Evolutionary conservation across 1,284 basidiomycete species (phyloP).

Genomic region (Marasmius fiardii): DNA sequence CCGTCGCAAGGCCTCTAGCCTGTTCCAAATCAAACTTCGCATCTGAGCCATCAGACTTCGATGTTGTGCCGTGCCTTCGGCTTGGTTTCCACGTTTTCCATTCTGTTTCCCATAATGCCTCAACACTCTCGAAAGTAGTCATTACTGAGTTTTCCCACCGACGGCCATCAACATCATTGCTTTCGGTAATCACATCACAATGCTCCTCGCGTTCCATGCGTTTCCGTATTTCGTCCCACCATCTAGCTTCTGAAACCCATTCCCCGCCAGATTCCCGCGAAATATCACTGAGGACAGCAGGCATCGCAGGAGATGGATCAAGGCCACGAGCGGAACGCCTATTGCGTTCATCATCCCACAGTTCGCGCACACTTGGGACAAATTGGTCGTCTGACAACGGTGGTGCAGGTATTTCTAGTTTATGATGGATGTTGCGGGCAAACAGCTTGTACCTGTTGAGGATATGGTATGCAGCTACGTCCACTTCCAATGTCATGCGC

Average conservation of each 20-base stretch:
- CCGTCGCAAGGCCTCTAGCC: conserved; percentile 10
- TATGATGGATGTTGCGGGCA: conserved; percentile 74
- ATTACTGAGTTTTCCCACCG: conserved; percentile 67
- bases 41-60: conserved; percentile 2
- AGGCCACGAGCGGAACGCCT: conserved; percentile 67
- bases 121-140: conserved; percentile 85
- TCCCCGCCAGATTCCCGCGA: conserved; percentile 51
- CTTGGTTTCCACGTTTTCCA: conserved; percentile 56
- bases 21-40: neutral
- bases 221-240: conserved; percentile 61
- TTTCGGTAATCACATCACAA: conserved; percentile 21
- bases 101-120: conserved; percentile 66
- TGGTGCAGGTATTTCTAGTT: conserved; percentile 56
- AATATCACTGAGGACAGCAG: conserved; percentile 61
- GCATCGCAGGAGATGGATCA: conserved; percentile 63
- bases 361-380: conserved; percentile 84
- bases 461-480: conserved; percentile 80
- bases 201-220: conserved; percentile 52
- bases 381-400: conserved; percentile 67
- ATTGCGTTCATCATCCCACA: conserved; percentile 92
- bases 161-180: conserved; percentile 38
- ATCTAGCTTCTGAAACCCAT: conserved; percentile 70
- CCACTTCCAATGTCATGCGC: conserved; percentile 80
- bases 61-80: neutral
- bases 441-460: conserved; percentile 74